Conservation (phyloP, 176 grass and related monocot species). For the Carex cristatella region DNA sequence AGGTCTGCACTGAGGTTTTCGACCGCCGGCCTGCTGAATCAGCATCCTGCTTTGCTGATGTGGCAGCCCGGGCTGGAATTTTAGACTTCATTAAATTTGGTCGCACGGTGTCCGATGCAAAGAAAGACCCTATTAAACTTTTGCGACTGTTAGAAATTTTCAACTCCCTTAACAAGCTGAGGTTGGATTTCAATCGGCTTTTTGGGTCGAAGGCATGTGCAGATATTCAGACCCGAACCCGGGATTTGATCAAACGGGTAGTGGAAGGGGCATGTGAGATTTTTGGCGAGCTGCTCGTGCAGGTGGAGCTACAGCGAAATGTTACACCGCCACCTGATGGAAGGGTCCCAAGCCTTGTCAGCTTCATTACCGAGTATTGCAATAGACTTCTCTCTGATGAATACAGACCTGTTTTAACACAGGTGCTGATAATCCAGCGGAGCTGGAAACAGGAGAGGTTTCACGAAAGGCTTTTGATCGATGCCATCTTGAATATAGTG, state of each 20-base stretch:
- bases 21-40: conserved; percentile 28
- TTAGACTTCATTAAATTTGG: conserved; percentile 65
- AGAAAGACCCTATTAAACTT: conserved; percentile 89
- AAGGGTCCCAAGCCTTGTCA: conserved; percentile 50
- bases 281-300: conserved; percentile 63
- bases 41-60: conserved; percentile 45
- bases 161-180: conserved; percentile 59
- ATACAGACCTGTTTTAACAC: conserved; percentile 50
- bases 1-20: conserved; percentile 59
- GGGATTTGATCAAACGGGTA: conserved; percentile 68
- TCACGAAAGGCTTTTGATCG: conserved; percentile 46
- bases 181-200: conserved; percentile 66
- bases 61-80: conserved; percentile 38
- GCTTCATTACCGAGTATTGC: conserved; percentile 67
- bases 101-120: conserved; percentile 40
- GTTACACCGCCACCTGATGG: conserved; percentile 49
- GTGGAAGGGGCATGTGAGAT: conserved; percentile 68
- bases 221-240: conserved; percentile 59
- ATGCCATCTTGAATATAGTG: conserved; percentile 43
- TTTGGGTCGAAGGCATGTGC: conserved; percentile 62
- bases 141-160: conserved; percentile 63
- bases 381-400: conserved; percentile 52
- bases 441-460: conserved; percentile 75
- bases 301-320: conserved; percentile 70
- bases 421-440: conserved; percentile 60